These are phyloP conservation scores for Rhizopus delemar DNA, from an alignment of 371 early-diverging fungal genomes.

Conservation along the genomic window DNA sequence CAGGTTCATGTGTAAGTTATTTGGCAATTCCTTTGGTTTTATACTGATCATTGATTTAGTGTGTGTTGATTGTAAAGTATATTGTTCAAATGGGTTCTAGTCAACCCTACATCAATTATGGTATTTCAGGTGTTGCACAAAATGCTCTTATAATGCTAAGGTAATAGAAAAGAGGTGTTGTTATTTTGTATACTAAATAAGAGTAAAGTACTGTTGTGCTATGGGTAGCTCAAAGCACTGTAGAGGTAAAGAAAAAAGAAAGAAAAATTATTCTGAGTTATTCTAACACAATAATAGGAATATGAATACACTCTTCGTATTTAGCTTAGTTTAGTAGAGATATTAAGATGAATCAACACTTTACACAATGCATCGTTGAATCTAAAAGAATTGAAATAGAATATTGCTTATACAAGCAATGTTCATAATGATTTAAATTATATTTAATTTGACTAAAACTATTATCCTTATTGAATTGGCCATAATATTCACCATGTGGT, in stretches of 20 bases:
- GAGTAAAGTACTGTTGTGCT: conserved; percentile 38
- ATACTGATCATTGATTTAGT: conserved; percentile 38
- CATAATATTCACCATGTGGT: too few species aligned
- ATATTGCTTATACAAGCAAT: too few species aligned
- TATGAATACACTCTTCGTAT: conserved; percentile 11
- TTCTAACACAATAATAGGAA: conserved; percentile 6
- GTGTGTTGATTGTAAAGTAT: conserved; percentile 74
- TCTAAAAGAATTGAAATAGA: too few species aligned
- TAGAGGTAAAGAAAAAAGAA: conserved; percentile 31
- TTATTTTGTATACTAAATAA: background rate
- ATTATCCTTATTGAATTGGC: too few species aligned
- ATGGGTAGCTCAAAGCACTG: conserved; percentile 52
- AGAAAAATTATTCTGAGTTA: background rate
- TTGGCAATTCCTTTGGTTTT: too few species aligned
- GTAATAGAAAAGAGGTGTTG: conserved; percentile 33
- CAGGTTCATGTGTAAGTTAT: conserved; percentile 67
- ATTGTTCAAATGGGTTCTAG: conserved; percentile 55
- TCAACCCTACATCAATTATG: conserved; percentile 67
- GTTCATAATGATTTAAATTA: too few species aligned
- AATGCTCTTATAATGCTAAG: conserved; percentile 72
- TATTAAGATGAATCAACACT: too few species aligned
- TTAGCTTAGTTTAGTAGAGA: background rate
- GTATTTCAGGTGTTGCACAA: conserved; percentile 68
- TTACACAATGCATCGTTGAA: too few species aligned
- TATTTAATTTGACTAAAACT: too few species aligned